Evolutionary conservation across 192 early-diverging fungal species (phyloP), one percentile per base, ranked within the genome.

Genomic region (Umbelopsis ramanniana): DNA sequence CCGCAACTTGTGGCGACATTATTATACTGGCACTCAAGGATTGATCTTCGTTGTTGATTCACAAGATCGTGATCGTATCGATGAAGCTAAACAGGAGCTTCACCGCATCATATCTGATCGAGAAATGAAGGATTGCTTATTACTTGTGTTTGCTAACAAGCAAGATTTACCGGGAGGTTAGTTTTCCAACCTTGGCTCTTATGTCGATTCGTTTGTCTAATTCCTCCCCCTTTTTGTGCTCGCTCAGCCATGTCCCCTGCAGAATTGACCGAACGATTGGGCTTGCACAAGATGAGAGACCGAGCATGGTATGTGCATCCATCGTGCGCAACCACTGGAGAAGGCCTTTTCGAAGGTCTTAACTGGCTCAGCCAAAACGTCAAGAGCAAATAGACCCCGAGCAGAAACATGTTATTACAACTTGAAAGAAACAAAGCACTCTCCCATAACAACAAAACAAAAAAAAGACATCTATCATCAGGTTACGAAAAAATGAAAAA

Each of bases 261-360:
- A 53, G 96, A 99, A 79, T 91, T 99, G 53, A 94, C 95, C 23
- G 96, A 98, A 76, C 87, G 87, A 67, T 82, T 99, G 45, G 95
- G 94, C 7, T 79, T 99, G 71, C 88, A 93, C 60, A 85, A 87
- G 60, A 90, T 99, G 89, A 89, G 90, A 68, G 94, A 93, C 40
- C 83, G 96, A 71, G 88, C 89, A 66, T 99, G 97, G 97, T 97
- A 95, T 73, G 93, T 95, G 57, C 91, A 92, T 72, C 93, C 93
- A 46, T 92, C 91, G 22, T 95, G 93, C 70, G 93, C 92, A 0
- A 90, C 89, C 7, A 90, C 91, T 6, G 93, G 93, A 19, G 93
- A 95, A 70, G 93, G 93, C 48, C 82, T 95, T 52, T 90, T 91
- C 81, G 92, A 95, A 76, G 93, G 92, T 46, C 82, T 95, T 68